Evolutionary conservation across 495 filamentous ascomycete genomes (phyloP).

Genomic region (Podospora didyma): DNA sequence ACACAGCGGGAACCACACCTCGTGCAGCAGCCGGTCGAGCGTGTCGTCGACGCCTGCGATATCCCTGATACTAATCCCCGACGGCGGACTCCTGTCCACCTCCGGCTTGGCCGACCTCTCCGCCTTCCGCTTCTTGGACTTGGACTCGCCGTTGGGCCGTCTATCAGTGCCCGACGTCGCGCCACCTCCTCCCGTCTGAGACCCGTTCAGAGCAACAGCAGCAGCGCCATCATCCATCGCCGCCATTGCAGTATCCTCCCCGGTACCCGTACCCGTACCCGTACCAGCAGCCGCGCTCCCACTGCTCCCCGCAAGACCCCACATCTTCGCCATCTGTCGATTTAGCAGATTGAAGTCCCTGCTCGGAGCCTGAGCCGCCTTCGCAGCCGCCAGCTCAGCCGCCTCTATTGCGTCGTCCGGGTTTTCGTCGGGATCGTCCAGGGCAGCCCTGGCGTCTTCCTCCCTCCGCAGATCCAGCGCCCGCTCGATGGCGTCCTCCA

Average conservation of each 20-base stretch:
- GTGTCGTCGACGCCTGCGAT: conserved; percentile 83
- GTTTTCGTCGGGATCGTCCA: conserved; percentile 53
- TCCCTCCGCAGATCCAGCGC: conserved; percentile 71
- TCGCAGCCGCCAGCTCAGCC: conserved; percentile 61
- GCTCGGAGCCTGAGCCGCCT: conserved; percentile 32
- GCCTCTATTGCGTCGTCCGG: conserved; percentile 66
- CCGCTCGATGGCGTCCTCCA: conserved; percentile 84
- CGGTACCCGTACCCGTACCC: background rate
- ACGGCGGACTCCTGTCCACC: conserved; percentile 67
- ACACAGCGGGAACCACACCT: conserved; percentile 76
- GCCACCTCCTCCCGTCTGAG: background rate
- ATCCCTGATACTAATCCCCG: conserved; percentile 70
- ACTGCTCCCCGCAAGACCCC: conserved; percentile 47
- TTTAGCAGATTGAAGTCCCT: conserved; percentile 25
- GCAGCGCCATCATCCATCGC: background rate
- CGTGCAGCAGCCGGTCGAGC: conserved; percentile 69
- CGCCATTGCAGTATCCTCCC: too few relatives aligned
- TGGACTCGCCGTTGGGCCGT: conserved; percentile 64
- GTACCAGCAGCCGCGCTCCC: conserved; percentile 9
- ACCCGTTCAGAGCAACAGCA: background rate
- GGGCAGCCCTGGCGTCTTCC: conserved; percentile 53
- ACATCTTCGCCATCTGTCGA: conserved; percentile 49
- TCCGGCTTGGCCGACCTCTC: conserved; percentile 22
- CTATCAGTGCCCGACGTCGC: conserved; percentile 3
- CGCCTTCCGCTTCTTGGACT: conserved; percentile 60